Percentiles rank a stretch among this genome's conserved stretches.
Conservation (phyloP, 192 early-diverging fungal genomes). For the Funneliformis geosporum region DNA sequence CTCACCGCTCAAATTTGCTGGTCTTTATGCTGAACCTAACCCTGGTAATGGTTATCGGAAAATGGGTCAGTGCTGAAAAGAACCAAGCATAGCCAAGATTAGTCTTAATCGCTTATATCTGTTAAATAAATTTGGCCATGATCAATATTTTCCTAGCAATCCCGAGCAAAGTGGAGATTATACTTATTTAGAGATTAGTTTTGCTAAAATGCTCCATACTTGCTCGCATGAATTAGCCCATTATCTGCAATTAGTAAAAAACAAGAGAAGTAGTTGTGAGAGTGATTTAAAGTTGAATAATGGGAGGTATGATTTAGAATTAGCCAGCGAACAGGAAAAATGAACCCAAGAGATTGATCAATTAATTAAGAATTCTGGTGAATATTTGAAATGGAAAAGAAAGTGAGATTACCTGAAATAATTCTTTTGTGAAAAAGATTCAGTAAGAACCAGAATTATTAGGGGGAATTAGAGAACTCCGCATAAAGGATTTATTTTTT, state of each 20-base stretch:
- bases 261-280: conserved; percentile 11
- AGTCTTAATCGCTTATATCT: conserved; percentile 22
- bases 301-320: not conserved
- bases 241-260: conserved; percentile 8
- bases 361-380: not conserved
- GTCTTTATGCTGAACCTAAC: not conserved
- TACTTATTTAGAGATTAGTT: conserved; percentile 18
- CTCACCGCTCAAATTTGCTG: not conserved
- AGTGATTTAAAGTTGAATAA: conserved; percentile 1
- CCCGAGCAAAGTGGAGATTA: not conserved
- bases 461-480: too few species aligned
- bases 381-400: not conserved
- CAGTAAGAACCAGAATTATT: too few species aligned
- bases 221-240: conserved; percentile 12
- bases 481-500: too few species aligned
- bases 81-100: not conserved
- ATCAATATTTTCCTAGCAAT: conserved; percentile 10
- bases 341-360: conserved; percentile 10
- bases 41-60: not conserved
- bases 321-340: conserved; percentile 12
- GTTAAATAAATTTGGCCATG: conserved; percentile 1
- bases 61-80: not conserved
- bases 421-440: too few species aligned
- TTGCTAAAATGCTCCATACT: not conserved
- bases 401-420: too few species aligned